Base-by-base conservation (phyloP, 148 eudicot genomes). In the Gaultheria prostrata region DNA sequence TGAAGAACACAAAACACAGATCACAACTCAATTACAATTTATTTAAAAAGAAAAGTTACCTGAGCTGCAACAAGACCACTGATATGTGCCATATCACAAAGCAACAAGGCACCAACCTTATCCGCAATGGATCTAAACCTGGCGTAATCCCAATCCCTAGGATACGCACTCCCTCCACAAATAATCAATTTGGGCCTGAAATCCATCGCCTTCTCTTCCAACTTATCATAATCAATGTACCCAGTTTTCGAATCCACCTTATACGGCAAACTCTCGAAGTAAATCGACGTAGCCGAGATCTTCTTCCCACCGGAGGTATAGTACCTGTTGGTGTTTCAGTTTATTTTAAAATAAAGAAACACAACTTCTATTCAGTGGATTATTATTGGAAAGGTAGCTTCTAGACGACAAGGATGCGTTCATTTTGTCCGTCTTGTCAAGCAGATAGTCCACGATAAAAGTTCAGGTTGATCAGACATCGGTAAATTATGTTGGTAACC, bases 51-150 rank as follows among this genome's bases (percentile, higher is more conserved):
- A 26, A 63, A 39, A 50, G 80, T 93, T 39, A 97, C 99, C 99
- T 97, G 89, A 81, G 99, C 98, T 89, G 99, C 99, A 87, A 97
- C 98, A 86, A 97, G 98, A 28, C 99, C 99, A 90, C 98, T 94
- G 54, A 97, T 97, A 80, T 97, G 99, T 78, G 99, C 98, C 99
- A 97, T 97, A 85, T 97, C 99, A 87, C 98, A 94, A 0, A 97
- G 91, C 95, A 97, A 91, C 78, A 93, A 88, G 0, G 99, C 98
- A 0, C 98, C 98, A 78, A 90, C 85, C 85, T 97, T 97, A 63
- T 97, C 99, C 63, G 98, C 98, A 84, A 97, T 81, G 26, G 88
- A 81, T 76, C 94, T 90, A 78, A 97, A 89, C 79, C 86, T 84
- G 6, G 88, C 85, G 82, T 97, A 97, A 84, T 97, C 99, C 98